Evolutionary conservation across 2,329 filamentous ascomycete genomes (phyloP).

Genomic region (Orbilia ellipsospora): DNA sequence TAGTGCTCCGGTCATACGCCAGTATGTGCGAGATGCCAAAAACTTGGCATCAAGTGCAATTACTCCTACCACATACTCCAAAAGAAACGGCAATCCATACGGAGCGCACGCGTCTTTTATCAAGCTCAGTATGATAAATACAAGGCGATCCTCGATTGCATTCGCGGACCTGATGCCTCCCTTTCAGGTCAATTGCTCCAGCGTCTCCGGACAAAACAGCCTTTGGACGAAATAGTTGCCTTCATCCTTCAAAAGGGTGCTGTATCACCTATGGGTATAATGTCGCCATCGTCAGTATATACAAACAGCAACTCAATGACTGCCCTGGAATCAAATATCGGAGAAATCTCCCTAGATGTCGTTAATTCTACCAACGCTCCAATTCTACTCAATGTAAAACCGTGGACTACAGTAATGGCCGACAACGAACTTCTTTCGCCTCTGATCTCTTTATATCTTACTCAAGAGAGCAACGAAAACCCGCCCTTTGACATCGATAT

Average conservation of each 20-base stretch:
- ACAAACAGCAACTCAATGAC: not conserved
- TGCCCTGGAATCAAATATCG: not conserved
- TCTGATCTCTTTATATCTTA: slow-evolving; percentile 9
- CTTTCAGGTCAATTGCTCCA: not conserved
- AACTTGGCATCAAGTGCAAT: not conserved
- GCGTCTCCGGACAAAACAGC: not conserved
- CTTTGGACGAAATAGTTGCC: not conserved
- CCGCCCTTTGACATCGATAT: slow-evolving; percentile 1
- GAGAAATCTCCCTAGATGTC: not conserved
- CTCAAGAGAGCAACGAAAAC: not conserved
- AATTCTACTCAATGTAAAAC: not conserved
- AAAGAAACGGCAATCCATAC: not conserved
- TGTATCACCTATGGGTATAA: not conserved
- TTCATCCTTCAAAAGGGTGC: not conserved
- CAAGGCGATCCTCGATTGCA: slow-evolving; percentile 2
- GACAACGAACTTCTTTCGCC: slow-evolving; percentile 13
- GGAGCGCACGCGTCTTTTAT: slow-evolving; percentile 1
- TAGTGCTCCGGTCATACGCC: slow-evolving; percentile 7
- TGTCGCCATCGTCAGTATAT: not conserved
- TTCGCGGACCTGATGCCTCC: not conserved
- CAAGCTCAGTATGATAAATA: slow-evolving; percentile 1
- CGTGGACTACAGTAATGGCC: slow-evolving; percentile 2
- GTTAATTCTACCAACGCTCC: not conserved
- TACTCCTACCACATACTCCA: slow-evolving; percentile 5
- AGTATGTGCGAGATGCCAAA: slow-evolving; percentile 1